Conservation (phyloP, 108 stramenopile genomes). For the Asterionellopsis glacialis region DNA sequence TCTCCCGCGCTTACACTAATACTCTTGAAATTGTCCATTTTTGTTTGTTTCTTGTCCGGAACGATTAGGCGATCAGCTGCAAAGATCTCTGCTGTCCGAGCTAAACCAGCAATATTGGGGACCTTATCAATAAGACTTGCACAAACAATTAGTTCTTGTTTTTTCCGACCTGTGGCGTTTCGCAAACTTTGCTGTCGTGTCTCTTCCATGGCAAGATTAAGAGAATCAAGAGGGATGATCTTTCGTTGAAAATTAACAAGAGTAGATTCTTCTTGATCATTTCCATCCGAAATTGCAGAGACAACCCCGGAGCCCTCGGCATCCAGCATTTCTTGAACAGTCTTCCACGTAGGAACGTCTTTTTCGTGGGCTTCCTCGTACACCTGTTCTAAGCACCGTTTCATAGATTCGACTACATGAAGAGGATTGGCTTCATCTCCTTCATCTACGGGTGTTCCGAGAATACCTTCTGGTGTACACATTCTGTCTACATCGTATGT, state of each 20-base stretch:
- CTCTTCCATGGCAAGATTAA: conserved; percentile 64
- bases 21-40: conserved; percentile 85
- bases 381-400: conserved; percentile 53
- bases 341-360: conserved; percentile 77
- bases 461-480: conserved; percentile 60
- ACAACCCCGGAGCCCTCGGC: not conserved
- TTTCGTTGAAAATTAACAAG: conserved; percentile 82
- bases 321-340: conserved; percentile 46
- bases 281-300: not conserved
- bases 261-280: conserved; percentile 3
- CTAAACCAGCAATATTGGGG: conserved; percentile 84
- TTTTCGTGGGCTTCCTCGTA: conserved; percentile 69
- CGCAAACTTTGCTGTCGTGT: conserved; percentile 36
- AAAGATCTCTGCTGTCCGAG: conserved; percentile 87
- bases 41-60: conserved; percentile 59
- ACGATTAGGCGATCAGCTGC: conserved; percentile 70
- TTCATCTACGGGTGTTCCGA: conserved; percentile 74
- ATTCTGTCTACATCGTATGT: conserved; percentile 63
- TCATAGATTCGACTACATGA: conserved; percentile 67
- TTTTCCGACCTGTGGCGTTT: conserved; percentile 73
- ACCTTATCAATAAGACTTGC: conserved; percentile 87
- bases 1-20: conserved; percentile 80
- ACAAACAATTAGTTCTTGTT: conserved; percentile 83
- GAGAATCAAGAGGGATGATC: conserved; percentile 79
- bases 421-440: conserved; percentile 70